phyloP scores from a whole-genome alignment of 441 rosid species.

The Aquilaria agallochum region DNA sequence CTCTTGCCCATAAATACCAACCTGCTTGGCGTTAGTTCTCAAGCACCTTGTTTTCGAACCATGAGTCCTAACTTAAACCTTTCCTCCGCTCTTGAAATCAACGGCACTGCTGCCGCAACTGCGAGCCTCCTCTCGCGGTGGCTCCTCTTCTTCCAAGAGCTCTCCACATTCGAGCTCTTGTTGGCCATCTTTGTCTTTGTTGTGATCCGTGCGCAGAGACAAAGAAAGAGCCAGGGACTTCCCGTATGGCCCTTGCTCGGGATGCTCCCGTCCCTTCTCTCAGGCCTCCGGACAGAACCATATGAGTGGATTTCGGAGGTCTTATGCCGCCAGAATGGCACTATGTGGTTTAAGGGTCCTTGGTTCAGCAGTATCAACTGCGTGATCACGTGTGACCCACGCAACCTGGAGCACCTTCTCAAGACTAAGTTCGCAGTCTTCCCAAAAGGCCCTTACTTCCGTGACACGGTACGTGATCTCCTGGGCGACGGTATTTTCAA shows the following conservation, averaged over 20 bases:
- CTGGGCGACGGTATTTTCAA: conserved; percentile 80
- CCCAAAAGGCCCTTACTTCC: conserved; percentile 76
- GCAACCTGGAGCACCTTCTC: conserved; percentile 76
- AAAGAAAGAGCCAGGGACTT: conserved; percentile 53
- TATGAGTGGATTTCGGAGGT: conserved; percentile 70
- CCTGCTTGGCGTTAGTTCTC: neutral
- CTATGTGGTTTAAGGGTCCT: conserved; percentile 67
- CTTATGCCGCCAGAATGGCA: conserved; percentile 53
- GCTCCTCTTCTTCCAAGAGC: conserved; percentile 32
- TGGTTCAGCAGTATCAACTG: conserved; percentile 66
- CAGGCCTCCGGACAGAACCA: conserved; percentile 35
- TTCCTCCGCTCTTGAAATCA: conserved; percentile 18
- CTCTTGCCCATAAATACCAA: too few species aligned
- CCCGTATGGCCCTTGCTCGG: conserved; percentile 80
- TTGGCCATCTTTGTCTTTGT: conserved; percentile 51
- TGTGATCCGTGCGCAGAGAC: conserved; percentile 48
- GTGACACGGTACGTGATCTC: conserved; percentile 59
- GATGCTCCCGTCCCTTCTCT: conserved; percentile 70
- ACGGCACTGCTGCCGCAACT: conserved; percentile 7
- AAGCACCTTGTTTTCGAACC: conserved; percentile 6
- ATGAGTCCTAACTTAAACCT: too few species aligned
- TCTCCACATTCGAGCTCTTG: conserved; percentile 55
- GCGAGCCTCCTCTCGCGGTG: conserved; percentile 15
- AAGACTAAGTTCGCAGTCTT: conserved; percentile 67
- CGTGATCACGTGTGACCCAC: conserved; percentile 72